Conservation (phyloP, 345 rosid species). For the Pistacia atlantica region DNA sequence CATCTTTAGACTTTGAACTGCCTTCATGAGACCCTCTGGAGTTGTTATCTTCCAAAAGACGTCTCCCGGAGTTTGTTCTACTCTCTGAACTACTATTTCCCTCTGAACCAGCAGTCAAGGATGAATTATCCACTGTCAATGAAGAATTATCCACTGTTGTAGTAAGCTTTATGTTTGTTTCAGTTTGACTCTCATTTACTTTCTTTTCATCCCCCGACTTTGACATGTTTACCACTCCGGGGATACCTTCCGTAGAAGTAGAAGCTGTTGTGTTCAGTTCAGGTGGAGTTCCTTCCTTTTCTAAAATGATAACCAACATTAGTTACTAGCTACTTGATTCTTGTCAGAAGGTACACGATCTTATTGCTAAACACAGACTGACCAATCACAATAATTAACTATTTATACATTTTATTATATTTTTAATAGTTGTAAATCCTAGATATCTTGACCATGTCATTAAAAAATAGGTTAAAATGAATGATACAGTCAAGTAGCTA, state of each 20-base stretch:
- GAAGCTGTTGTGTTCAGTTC: conserved; percentile 42
- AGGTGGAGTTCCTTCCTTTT: conserved; percentile 44
- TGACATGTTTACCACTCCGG: conserved; percentile 31
- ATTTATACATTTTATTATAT: neutral
- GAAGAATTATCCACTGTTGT: conserved; percentile 39
- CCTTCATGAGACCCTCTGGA: conserved; percentile 49
- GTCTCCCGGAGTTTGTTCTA: conserved; percentile 61
- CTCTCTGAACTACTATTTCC: conserved; percentile 42
- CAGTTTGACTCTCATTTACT: conserved; percentile 37
- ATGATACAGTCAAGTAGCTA: neutral
- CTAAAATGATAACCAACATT: conserved; percentile 47
- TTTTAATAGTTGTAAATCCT: neutral
- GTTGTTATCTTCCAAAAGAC: conserved; percentile 70
- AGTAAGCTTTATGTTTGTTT: conserved; percentile 43
- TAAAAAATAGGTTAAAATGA: neutral
- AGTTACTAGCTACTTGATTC: conserved; percentile 20
- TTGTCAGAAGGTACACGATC: conserved; percentile 8
- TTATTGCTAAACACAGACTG: neutral
- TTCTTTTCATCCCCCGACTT: conserved; percentile 41
- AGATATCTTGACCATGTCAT: neutral
- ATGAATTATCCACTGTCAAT: conserved; percentile 34
- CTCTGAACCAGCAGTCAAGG: conserved; percentile 31
- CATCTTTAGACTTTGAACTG: conserved; percentile 48
- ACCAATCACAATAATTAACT: neutral
- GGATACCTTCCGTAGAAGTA: conserved; percentile 37